Evolutionary conservation across 2,329 filamentous ascomycete genomes (phyloP), one percentile per base, ranked within the genome.

Genomic region (Sporothrix phasma): DNA sequence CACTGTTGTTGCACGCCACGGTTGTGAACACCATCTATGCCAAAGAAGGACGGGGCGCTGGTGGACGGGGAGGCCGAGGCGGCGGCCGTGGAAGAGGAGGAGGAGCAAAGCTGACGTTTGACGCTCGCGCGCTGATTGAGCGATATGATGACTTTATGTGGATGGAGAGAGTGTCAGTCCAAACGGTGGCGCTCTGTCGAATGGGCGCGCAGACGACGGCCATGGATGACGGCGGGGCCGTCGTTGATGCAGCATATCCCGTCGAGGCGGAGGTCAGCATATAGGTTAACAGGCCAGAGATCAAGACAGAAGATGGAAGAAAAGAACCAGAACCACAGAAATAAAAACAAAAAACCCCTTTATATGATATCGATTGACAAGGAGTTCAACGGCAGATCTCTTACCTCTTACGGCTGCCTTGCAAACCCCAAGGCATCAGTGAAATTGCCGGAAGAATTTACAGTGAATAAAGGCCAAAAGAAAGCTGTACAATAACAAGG

Each of bases 1-100:
- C 84, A 6, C 73, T 97, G 67, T 81, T 89, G 22, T 75, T 97
- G 61, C 93, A 97, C 72, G 91, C 90, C 19, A 97, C 93, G 0
- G 77, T 97, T 3, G 76, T 94, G 60, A 96, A 97, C 73, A 95
- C 92, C 0, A 84, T 92, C 15, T 95, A 96, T 72, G 85, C 85
- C 39, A 59, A 45, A 17, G 39, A 46, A 26, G 19, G 39, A 49
- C 83, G 71, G 74, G 74, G 63, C 11, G 34, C 22, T 1, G 46
- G 65, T 6, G 72, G 69, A 60, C 46, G 65, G 2, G 37, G 61
- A 70, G 65, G 41, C 66, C 68, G 58, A 69, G 70, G 53, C 66
- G 69, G 60, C 65, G 64, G 53, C 68, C 60, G 37, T 54, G 67
- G 59, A 70, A 69, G 45, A 34, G 51, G 64, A 4, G 67, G 62